A percentile compares a stretch with the other conserved stretches of the same genome.
Conservation (phyloP, 441 rosid species). For the Iberis amara region DNA sequence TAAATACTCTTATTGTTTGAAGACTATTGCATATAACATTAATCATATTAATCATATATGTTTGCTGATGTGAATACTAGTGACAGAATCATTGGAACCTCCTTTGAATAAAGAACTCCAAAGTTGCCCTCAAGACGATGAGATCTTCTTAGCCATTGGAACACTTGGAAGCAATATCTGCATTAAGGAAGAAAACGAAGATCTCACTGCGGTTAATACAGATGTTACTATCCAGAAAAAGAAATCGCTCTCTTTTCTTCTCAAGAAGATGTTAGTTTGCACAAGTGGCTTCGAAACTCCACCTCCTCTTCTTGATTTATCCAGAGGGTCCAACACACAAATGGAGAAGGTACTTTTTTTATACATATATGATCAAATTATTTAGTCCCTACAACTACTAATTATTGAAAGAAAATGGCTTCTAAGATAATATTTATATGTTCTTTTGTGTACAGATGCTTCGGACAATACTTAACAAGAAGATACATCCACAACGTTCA, state of each 20-base stretch:
- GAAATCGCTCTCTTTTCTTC: slow-evolving; percentile 31
- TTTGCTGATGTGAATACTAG: slow-evolving; percentile 17
- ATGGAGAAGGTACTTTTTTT: slow-evolving; percentile 27
- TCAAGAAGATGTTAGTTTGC: slow-evolving; percentile 34
- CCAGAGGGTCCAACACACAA: slow-evolving; percentile 24
- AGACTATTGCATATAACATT: not conserved
- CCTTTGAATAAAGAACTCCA: slow-evolving; percentile 24
- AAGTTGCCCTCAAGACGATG: slow-evolving; percentile 30
- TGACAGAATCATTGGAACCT: slow-evolving; percentile 26
- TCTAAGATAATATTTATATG: too few relatives aligned
- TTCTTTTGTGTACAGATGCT: slow-evolving; percentile 25
- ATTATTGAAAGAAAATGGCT: too few relatives aligned
- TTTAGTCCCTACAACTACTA: too few relatives aligned
- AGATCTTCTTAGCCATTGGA: slow-evolving; percentile 31
- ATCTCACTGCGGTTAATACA: slow-evolving; percentile 18
- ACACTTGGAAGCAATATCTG: slow-evolving; percentile 29
- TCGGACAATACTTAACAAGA: slow-evolving; percentile 31
- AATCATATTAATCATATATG: not conserved
- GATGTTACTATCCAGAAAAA: slow-evolving; percentile 23
- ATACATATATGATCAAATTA: not conserved
- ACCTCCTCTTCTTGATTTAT: slow-evolving; percentile 29
- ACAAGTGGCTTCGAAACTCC: slow-evolving; percentile 33
- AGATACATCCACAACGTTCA: slow-evolving; percentile 34
- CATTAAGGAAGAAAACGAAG: slow-evolving; percentile 28
- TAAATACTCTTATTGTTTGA: not conserved